Percentiles rank a stretch among this genome's conserved stretches.
Evolutionary conservation across 2,329 filamentous ascomycete genomes (phyloP).

Genomic region (Pyricularia pennisetigena): DNA sequence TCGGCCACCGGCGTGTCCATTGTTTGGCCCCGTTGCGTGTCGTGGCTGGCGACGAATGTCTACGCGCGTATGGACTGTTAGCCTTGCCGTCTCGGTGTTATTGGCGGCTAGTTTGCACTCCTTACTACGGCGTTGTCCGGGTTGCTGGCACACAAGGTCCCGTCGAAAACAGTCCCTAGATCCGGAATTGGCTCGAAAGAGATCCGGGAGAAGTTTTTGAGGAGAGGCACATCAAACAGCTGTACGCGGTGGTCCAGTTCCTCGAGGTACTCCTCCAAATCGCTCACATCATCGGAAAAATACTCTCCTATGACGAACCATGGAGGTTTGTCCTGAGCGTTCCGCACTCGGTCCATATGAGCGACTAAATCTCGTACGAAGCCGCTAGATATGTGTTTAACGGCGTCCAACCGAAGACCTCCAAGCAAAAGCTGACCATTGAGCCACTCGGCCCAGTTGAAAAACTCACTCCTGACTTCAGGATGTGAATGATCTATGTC

Average conservation of each 20-base stretch:
- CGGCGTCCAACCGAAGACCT: conserved; percentile 24
- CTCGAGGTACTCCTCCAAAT: conserved; percentile 50
- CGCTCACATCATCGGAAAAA: too few species aligned
- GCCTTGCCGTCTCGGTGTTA: too few species aligned
- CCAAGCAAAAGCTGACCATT: conserved; percentile 17
- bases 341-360: conserved; percentile 24
- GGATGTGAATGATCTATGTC: conserved; percentile 23
- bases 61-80: not conserved
- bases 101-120: conserved; percentile 14
- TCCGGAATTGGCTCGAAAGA: conserved; percentile 43
- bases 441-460: conserved; percentile 23
- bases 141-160: conserved; percentile 39
- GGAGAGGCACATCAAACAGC: conserved; percentile 56
- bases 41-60: not conserved
- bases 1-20: too few species aligned
- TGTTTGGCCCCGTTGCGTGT: conserved; percentile 21
- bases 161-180: conserved; percentile 49
- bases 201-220: conserved; percentile 53
- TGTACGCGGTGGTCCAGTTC: conserved; percentile 44
- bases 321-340: conserved; percentile 11
- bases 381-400: conserved; percentile 23
- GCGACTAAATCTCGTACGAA: conserved; percentile 21
- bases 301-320: conserved; percentile 63
- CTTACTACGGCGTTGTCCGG: conserved; percentile 48
- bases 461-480: conserved; percentile 19